Conservation (phyloP, 1,139 yeast genomes). For the Hyphopichia khmerensis region DNA sequence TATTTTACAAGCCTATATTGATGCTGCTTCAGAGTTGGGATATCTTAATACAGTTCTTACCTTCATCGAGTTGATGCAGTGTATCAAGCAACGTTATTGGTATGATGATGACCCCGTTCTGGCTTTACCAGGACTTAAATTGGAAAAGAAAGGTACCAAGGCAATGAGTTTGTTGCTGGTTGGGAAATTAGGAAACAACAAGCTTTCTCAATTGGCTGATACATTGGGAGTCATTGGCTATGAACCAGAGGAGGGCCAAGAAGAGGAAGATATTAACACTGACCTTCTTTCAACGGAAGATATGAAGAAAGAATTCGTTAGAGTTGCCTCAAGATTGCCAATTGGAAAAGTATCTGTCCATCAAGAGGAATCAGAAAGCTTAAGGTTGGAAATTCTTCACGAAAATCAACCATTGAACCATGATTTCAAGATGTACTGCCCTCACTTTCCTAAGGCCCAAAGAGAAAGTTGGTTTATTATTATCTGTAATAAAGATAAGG, state of each 20-base stretch:
- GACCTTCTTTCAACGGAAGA: slow-evolving; percentile 13
- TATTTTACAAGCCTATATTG: slow-evolving; percentile 88
- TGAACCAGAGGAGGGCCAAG: slow-evolving; percentile 12
- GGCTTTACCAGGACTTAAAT: slow-evolving; percentile 67
- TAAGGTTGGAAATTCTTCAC: slow-evolving; percentile 53
- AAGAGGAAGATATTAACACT: slow-evolving; percentile 17
- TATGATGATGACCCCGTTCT: slow-evolving; percentile 71
- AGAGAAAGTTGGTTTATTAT: slow-evolving; percentile 93
- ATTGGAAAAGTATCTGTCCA: slow-evolving; percentile 34
- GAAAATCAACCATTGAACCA: slow-evolving; percentile 51
- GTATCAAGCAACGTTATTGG: slow-evolving; percentile 89
- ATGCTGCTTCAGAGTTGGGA: slow-evolving; percentile 85
- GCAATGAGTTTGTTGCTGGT: slow-evolving; percentile 14
- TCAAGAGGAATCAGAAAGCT: slow-evolving; percentile 29
- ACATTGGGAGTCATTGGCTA: slow-evolving; percentile 31
- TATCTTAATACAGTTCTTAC: slow-evolving; percentile 58
- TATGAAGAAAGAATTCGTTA: slow-evolving; percentile 36
- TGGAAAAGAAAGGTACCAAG: slow-evolving; percentile 23
- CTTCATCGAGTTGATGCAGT: slow-evolving; percentile 73
- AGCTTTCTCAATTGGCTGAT: slow-evolving; percentile 31
- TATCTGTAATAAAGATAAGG: slow-evolving; percentile 43
- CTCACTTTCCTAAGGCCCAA: slow-evolving; percentile 86
- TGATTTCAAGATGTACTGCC: slow-evolving; percentile 70
- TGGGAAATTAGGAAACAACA: slow-evolving; percentile 22
- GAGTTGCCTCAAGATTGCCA: slow-evolving; percentile 50